These are phyloP conservation scores for Tympanopsis confertula DNA, from an alignment of 2,329 filamentous ascomycete species.

Conservation along the genomic window DNA sequence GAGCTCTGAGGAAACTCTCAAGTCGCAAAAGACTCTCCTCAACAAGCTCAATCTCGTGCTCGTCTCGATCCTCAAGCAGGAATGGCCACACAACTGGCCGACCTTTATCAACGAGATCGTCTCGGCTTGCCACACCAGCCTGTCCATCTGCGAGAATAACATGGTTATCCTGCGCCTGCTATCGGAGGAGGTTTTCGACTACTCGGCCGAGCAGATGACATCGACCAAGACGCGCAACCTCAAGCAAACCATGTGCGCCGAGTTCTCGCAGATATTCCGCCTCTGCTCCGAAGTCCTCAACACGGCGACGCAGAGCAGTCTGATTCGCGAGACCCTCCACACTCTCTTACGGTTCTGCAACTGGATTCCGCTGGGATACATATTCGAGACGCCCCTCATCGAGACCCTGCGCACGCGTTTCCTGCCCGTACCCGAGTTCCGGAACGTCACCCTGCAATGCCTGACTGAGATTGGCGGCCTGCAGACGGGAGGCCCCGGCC, in stretches of 20 bases:
- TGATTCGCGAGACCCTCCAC: conserved; percentile 94
- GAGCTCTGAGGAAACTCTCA: conserved; percentile 76
- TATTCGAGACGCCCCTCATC: conserved; percentile 94
- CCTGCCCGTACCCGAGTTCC: conserved; percentile 84
- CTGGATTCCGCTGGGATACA: conserved; percentile 97
- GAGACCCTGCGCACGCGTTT: conserved; percentile 88
- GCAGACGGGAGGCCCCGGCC: conserved; percentile 63
- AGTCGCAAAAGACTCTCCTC: conserved; percentile 73
- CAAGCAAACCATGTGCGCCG: conserved; percentile 96
- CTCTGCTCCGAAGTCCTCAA: conserved; percentile 91
- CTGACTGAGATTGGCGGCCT: conserved; percentile 93
- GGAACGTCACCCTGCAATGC: conserved; percentile 92
- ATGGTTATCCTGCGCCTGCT: conserved; percentile 94
- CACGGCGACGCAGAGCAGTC: conserved; percentile 73
- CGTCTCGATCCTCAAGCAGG: conserved; percentile 94
- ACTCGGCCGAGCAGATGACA: conserved; percentile 98
- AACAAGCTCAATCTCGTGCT: conserved; percentile 98
- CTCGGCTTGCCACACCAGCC: conserved; percentile 82
- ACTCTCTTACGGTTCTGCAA: conserved; percentile 93
- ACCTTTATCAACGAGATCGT: conserved; percentile 99
- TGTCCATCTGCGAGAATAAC: conserved; percentile 99
- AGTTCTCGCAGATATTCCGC: conserved; percentile 97
- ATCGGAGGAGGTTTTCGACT: conserved; percentile 98
- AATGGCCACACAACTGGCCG: conserved; percentile 99
- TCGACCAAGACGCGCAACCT: conserved; percentile 90